Evolutionary conservation across 2,329 filamentous ascomycete species (phyloP), one percentile per base, ranked within the genome.

Genomic region (Aspergillus sp.): DNA sequence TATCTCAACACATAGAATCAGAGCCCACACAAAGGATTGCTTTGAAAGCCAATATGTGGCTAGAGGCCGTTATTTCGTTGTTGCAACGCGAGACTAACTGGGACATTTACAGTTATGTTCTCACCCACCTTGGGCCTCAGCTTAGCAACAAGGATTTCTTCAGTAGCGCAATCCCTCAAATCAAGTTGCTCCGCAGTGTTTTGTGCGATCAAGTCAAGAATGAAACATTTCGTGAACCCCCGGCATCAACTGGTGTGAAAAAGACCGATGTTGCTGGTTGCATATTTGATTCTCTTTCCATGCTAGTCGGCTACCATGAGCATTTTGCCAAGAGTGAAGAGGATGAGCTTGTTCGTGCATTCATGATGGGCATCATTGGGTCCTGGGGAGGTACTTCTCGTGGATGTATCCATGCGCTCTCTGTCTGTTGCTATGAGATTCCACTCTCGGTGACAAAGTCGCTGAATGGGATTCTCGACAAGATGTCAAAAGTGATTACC

Each of bases 401-500:
- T 59, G 87, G 83, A 49, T 98, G 93, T 66, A 95, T 98, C 42
- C 91, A 98, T 64, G 91, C 91, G 0, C 73, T 98, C 13, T 90
- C 90, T 0, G 86, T 98, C 47, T 97, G 91, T 70, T 96, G 90
- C 63, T 90, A 96, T 58, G 93, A 98, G 65, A 79, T 96, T 27
- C 90, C 93, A 3, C 77, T 86, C 12, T 91, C 91, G 9, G 87
- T 90, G 40, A 88, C 86, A 60, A 95, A 91, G 61, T 85, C 83
- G 13, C 75, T 97, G 47, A 86, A 91, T 37, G 86, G 83, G 37
- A 88, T 97, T 53, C 75, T 98, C 43, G 86, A 90, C 58, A 91
- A 89, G 62, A 95, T 98, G 88, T 86, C 90, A 1, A 88, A 90
- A 56, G 94, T 96, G 58, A 95, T 98, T 58, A 97, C 93, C 1